Conservation (phyloP, 1,139 yeast species). For the Petasospora fabianii region DNA sequence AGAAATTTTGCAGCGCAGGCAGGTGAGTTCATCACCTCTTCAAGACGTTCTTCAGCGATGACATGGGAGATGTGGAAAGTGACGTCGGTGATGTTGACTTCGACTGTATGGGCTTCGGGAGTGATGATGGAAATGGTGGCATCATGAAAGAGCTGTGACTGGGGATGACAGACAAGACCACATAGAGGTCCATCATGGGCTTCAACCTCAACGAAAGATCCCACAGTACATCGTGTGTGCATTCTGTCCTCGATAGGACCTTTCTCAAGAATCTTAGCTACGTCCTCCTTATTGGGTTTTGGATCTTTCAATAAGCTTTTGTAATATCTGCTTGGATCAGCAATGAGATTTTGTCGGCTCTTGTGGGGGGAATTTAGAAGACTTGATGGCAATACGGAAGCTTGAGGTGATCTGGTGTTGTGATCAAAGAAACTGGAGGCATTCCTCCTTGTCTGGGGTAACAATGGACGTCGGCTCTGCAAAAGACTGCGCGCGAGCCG, state of each 20-base stretch:
- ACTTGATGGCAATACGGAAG: no score
- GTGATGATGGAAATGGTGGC: conserved; percentile 8
- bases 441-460: conserved; percentile 4
- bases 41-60: neutral
- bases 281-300: no score
- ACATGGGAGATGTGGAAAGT: conserved; percentile 11
- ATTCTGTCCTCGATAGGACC: neutral
- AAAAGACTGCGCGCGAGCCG: no score
- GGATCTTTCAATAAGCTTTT: no score
- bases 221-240: conserved; percentile 6
- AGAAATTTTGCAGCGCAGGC: neutral
- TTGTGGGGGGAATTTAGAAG: no score
- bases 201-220: conserved; percentile 13
- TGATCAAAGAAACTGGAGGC: conserved; percentile 8
- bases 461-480: conserved; percentile 5
- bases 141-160: conserved; percentile 6
- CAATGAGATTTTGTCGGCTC: no score
- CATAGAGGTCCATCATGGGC: neutral
- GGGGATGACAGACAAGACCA: conserved; percentile 11
- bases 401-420: neutral
- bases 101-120: conserved; percentile 4
- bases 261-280: no score
- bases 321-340: no score
- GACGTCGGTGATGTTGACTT: conserved; percentile 7
- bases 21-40: neutral